Conservation (phyloP, 306 rosid species). For the Casuarina glauca region DNA sequence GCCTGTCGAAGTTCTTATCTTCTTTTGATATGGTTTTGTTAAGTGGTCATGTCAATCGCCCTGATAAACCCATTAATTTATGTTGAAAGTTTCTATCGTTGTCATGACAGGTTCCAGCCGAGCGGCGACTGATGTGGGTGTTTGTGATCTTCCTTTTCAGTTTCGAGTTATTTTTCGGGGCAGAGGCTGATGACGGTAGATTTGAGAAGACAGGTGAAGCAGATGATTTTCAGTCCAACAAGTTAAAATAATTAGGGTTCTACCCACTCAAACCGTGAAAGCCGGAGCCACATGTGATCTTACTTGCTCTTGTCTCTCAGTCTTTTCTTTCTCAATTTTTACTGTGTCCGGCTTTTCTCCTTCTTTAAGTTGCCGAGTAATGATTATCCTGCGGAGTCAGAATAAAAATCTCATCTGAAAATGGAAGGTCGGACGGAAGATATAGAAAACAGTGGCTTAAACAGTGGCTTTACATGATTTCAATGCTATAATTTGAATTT, state of each 20-base stretch:
- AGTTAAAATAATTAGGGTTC: constrained; percentile 62
- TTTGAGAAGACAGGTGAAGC: constrained; percentile 44
- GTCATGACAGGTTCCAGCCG: constrained; percentile 34
- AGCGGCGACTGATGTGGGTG: constrained; percentile 31
- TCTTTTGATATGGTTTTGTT: constrained; percentile 28
- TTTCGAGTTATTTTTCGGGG: background rate
- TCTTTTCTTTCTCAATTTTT: constrained; percentile 25
- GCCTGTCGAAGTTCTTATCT: constrained; percentile 1
- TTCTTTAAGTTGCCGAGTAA: constrained; percentile 18
- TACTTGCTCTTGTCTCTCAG: constrained; percentile 33
- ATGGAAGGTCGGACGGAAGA: too few relatives aligned
- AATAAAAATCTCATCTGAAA: constrained; percentile 2
- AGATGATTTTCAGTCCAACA: constrained; percentile 35
- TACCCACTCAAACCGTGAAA: constrained; percentile 55
- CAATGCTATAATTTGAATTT: too few relatives aligned
- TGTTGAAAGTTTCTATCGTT: constrained; percentile 3
- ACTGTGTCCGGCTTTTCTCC: constrained; percentile 21
- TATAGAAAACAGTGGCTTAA: too few relatives aligned
- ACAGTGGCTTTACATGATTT: too few relatives aligned
- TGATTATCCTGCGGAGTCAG: constrained; percentile 21
- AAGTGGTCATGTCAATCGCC: constrained; percentile 28
- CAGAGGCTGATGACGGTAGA: constrained; percentile 32
- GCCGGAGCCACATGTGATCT: constrained; percentile 50
- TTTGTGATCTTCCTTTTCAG: background rate
- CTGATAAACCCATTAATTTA: background rate